Base-by-base conservation (phyloP, 2,329 filamentous ascomycete genomes). In the Tolypocladium cylindrosporum region DNA sequence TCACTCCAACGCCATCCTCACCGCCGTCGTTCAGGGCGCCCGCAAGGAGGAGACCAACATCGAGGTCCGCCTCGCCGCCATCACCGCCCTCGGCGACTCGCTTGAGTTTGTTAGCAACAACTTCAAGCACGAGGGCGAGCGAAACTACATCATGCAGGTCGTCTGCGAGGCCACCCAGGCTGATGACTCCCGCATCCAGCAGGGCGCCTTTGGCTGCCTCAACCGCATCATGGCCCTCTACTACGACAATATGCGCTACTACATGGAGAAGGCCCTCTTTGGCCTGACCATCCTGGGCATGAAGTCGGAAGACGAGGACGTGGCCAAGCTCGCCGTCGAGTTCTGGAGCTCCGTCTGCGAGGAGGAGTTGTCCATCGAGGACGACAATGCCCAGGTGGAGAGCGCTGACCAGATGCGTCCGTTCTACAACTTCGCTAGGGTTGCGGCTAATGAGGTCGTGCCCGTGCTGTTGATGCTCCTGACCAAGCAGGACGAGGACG, bases 281-380 rank as follows among this genome's bases (percentile, higher is more conserved):
- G 94, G 94, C 59, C 82, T 99, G 45, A 99, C 94, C 43, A 96
- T 99, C 62, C 87, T 96, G 72, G 94, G 94, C 65, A 99, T 99
- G 94, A 97, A 96, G 84, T 95, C 86, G 67, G 88, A 92, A 9
- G 94, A 99, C 67, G 94, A 99, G 74, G 94, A 99, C 71, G 94
- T 99, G 57, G 90, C 94, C 61, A 99, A 99, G 82, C 82, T 99
- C 58, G 94, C 94, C 42, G 91, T 99, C 64, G 94, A 99, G 73
- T 99, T 99, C 78, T 99, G 94, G 94, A 97, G 93, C 79, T 97
- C 94, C n/a, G 94, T 99, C 54, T 99, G 94, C 74, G 94, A 99
- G 73, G 94, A 99, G 76, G 94, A 99, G 75, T 93, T 97, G 67
- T 88, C 88, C 63, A 97, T 99, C 68, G 94, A 99, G 71, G 94